Evolutionary conservation across 169 alveolate genomes (phyloP).

Genomic region (Eimeria sp.): DNA sequence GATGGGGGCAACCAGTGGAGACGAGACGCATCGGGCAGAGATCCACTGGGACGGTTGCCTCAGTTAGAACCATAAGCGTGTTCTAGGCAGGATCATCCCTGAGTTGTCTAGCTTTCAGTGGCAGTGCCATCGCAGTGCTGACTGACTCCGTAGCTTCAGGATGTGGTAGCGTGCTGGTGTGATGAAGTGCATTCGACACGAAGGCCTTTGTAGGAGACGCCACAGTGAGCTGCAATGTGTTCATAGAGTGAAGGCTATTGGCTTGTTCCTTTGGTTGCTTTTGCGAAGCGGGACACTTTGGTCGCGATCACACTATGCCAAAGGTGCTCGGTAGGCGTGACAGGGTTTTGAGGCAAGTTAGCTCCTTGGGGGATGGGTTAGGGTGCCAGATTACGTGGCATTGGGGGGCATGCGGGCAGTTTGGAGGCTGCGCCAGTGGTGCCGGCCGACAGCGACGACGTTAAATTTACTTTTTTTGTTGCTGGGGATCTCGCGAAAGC

Average conservation of each 20-base stretch:
- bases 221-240: slow-evolving; percentile 61
- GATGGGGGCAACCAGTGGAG: slow-evolving; percentile 66
- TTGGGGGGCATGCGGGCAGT: slow-evolving; percentile 66
- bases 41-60: slow-evolving; percentile 76
- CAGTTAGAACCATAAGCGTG: slow-evolving; percentile 48
- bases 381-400: slow-evolving; percentile 47
- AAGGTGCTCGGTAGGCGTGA: slow-evolving; percentile 51
- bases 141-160: slow-evolving; percentile 65
- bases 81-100: slow-evolving; percentile 5
- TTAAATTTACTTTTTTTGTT: slow-evolving; percentile 77
- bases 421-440: slow-evolving; percentile 80
- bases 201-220: slow-evolving; percentile 52
- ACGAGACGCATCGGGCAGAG: slow-evolving; percentile 76
- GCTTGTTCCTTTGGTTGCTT: slow-evolving; percentile 35
- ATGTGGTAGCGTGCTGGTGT: slow-evolving; percentile 31
- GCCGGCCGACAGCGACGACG: slow-evolving; percentile 69
- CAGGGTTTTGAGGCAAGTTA: slow-evolving; percentile 40
- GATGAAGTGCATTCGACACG: slow-evolving; percentile 52
- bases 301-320: slow-evolving; percentile 16
- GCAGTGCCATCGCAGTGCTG: slow-evolving; percentile 80
- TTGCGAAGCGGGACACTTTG: slow-evolving; percentile 25
- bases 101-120: slow-evolving; percentile 59
- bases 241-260: slow-evolving; percentile 10
- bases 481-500: slow-evolving; percentile 76
- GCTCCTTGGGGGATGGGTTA: slow-evolving; percentile 30